phyloP scores from a whole-genome alignment of 2,329 filamentous ascomycete species.

The Zasmidium cellare region DNA sequence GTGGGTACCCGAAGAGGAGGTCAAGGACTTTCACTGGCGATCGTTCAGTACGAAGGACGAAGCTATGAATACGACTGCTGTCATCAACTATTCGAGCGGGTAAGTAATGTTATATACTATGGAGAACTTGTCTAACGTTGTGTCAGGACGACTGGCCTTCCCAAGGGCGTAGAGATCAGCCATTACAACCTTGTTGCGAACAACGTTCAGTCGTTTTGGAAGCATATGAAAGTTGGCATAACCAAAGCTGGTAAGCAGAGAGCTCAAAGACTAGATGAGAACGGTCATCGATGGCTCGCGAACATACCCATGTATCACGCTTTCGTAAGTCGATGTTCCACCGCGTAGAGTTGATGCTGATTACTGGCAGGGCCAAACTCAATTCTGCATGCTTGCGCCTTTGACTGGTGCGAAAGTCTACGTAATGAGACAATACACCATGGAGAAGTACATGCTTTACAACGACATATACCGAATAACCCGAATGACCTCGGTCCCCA shows the following conservation, averaged over 20 bases:
- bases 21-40: constrained; percentile 28
- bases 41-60: constrained; percentile 39
- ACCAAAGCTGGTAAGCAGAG: constrained; percentile 41
- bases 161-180: constrained; percentile 79
- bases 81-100: constrained; percentile 76
- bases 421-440: constrained; percentile 77
- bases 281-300: constrained; percentile 47
- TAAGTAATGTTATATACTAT: background rate
- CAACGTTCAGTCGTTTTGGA: constrained; percentile 59
- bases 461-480: constrained; percentile 70
- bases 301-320: constrained; percentile 70
- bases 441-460: constrained; percentile 67
- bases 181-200: constrained; percentile 76
- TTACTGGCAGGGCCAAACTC: constrained; percentile 55
- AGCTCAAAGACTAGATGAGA: background rate
- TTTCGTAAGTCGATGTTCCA: background rate
- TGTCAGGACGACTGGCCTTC: constrained; percentile 67
- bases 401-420: constrained; percentile 64
- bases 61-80: constrained; percentile 57
- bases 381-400: constrained; percentile 58
- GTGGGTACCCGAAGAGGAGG: constrained; percentile 56
- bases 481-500: constrained; percentile 67
- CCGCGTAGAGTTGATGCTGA: background rate
- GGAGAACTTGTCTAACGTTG: background rate
- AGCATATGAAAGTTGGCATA: constrained; percentile 46